Conservation (phyloP, 495 filamentous ascomycete genomes). For the Echria macrotheca region DNA sequence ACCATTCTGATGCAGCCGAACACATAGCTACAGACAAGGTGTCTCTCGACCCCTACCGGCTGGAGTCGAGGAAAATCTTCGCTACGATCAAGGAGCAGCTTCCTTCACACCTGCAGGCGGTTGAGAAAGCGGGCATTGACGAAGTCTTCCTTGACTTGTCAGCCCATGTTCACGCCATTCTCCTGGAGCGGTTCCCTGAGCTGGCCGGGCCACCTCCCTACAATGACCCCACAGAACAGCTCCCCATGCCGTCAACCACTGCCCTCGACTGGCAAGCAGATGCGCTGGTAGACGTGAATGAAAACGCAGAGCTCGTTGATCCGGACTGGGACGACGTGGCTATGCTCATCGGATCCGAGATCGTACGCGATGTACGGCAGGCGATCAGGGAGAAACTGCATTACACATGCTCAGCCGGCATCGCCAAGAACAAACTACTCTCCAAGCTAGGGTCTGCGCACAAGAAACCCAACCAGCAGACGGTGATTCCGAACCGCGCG, state of each 20-base stretch:
- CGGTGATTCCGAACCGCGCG: conserved; percentile 79
- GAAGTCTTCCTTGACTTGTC: conserved; percentile 93
- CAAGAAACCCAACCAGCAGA: conserved; percentile 93
- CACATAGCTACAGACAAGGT: conserved; percentile 88
- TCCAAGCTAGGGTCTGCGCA: conserved; percentile 86
- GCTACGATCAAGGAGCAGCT: conserved; percentile 73
- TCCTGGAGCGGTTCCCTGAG: conserved; percentile 76
- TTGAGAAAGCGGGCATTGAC: conserved; percentile 87
- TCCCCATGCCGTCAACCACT: conserved; percentile 70
- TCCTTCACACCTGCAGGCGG: conserved; percentile 53
- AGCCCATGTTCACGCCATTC: conserved; percentile 66
- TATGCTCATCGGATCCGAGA: conserved; percentile 79
- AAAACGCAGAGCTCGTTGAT: conserved; percentile 65
- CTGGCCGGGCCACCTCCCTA: conserved; percentile 57
- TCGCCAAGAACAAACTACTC: conserved; percentile 90
- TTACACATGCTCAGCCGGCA: conserved; percentile 87
- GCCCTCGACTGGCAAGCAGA: conserved; percentile 78
- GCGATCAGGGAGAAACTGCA: conserved; percentile 47
- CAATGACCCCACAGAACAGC: conserved; percentile 62
- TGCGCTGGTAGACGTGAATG: conserved; percentile 69
- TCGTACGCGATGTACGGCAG: conserved; percentile 68
- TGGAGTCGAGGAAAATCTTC: conserved; percentile 78
- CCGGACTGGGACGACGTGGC: conserved; percentile 96
- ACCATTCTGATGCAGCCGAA: conserved; percentile 68
- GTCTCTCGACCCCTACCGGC: conserved; percentile 85